Evolutionary conservation across 495 filamentous ascomycete genomes (phyloP).

Genomic region (Annulohypoxylon maeteangense): DNA sequence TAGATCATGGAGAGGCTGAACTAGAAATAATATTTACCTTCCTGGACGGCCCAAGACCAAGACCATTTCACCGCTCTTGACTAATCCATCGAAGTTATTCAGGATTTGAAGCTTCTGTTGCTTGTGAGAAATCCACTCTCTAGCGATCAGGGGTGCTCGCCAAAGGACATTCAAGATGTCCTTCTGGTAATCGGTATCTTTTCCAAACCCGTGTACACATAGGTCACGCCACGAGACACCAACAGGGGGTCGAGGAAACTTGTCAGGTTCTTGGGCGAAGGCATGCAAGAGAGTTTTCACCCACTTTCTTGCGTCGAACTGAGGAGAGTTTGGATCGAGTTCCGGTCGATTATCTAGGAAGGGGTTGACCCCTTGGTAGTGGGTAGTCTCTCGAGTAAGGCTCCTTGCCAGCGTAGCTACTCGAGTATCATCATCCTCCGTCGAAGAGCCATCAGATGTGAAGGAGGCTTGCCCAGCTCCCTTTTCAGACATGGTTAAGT

Average conservation of each 20-base stretch:
- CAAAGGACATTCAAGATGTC: constrained; percentile 22
- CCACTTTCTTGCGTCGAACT: constrained; percentile 27
- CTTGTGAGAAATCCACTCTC: constrained; percentile 29
- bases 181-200: constrained; percentile 30
- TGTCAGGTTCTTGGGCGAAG: constrained; percentile 26
- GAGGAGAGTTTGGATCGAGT: constrained; percentile 26
- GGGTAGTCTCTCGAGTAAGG: constrained; percentile 18
- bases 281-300: constrained; percentile 18
- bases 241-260: constrained; percentile 26
- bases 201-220: constrained; percentile 25
- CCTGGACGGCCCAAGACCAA: constrained; percentile 81
- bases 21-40: constrained; percentile 12
- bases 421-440: not conserved
- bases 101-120: constrained; percentile 66
- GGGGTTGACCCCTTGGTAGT: constrained; percentile 20
- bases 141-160: constrained; percentile 12
- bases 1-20: not conserved
- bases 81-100: constrained; percentile 75
- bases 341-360: constrained; percentile 9
- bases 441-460: constrained; percentile 17
- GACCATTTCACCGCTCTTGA: constrained; percentile 81
- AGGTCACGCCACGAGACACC: constrained; percentile 26
- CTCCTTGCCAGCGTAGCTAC: constrained; percentile 19
- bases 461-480: constrained; percentile 2
- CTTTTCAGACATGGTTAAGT: constrained; percentile 9